A percentile compares a stretch with the other conserved stretches of the same genome.
Evolutionary conservation across 371 early-diverging fungal species (phyloP).

Genomic region (Actinomortierella wolfii): DNA sequence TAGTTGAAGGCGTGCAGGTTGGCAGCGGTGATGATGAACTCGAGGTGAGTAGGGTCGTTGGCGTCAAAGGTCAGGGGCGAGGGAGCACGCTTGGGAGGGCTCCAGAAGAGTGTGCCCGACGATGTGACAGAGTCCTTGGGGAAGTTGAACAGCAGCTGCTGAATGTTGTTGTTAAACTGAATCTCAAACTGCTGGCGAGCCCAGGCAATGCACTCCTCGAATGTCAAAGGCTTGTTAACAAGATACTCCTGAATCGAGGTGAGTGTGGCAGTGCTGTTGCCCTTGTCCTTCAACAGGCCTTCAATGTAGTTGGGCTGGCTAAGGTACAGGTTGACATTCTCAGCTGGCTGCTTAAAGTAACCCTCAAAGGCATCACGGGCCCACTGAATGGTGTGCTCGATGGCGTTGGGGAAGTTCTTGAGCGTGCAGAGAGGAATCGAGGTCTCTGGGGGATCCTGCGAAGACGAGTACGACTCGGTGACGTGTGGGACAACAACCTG

Average conservation of each 20-base stretch:
- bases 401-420: constrained; percentile 99
- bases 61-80: constrained; percentile 82
- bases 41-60: constrained; percentile 83
- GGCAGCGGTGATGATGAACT: constrained; percentile 92
- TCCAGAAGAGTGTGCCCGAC: constrained; percentile 98
- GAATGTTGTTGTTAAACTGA: constrained; percentile 88
- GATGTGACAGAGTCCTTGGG: constrained; percentile 94
- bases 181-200: constrained; percentile 94
- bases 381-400: constrained; percentile 99
- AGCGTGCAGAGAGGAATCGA: constrained; percentile 99
- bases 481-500: constrained; percentile 95
- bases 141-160: constrained; percentile 94
- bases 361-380: constrained; percentile 98
- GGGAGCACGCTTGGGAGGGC: constrained; percentile 98
- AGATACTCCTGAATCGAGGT: constrained; percentile 60
- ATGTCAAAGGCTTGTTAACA: constrained; percentile 81
- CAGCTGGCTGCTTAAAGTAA: constrained; percentile 89
- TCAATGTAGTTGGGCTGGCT: constrained; percentile 86
- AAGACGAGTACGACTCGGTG: constrained; percentile 99
- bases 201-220: constrained; percentile 93
- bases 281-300: constrained; percentile 76
- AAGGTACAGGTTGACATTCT: constrained; percentile 93
- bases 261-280: constrained; percentile 53
- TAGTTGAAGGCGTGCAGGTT: constrained; percentile 97
- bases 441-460: constrained; percentile 99